Conservation (phyloP, 2,329 filamentous ascomycete species). For the Xylariaceae sp. region DNA sequence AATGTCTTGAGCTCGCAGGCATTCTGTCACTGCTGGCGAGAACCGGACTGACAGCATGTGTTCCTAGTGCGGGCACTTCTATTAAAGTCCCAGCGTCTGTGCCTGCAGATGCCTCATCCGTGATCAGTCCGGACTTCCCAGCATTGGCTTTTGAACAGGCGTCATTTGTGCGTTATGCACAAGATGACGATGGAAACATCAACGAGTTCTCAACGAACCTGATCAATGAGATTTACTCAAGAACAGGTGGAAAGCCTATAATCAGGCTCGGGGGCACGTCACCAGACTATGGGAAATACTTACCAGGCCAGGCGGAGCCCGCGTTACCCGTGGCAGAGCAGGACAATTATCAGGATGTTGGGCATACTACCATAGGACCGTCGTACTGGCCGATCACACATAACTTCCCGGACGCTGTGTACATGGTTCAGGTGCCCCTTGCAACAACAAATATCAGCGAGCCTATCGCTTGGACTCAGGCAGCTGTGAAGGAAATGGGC, state of each 20-base stretch:
- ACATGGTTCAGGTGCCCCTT: constrained; percentile 34
- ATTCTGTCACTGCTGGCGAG: constrained; percentile 16
- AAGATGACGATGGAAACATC: constrained; percentile 27
- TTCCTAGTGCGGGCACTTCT: constrained; percentile 16
- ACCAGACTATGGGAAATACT: constrained; percentile 33
- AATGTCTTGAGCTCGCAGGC: constrained; percentile 2
- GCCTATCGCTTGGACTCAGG: constrained; percentile 31
- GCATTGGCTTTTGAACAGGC: constrained; percentile 33
- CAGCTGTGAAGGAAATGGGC: constrained; percentile 28
- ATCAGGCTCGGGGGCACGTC: constrained; percentile 35
- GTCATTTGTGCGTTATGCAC: constrained; percentile 32
- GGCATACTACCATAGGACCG: constrained; percentile 33
- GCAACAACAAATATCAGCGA: constrained; percentile 34
- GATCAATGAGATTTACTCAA: constrained; percentile 30
- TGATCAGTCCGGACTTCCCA: constrained; percentile 26
- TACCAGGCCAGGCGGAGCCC: constrained; percentile 29
- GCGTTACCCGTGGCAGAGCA: constrained; percentile 32
- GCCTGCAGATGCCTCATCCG: constrained; percentile 16
- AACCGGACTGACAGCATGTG: constrained; percentile 14
- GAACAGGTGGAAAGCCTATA: constrained; percentile 32
- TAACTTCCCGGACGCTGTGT: constrained; percentile 31
- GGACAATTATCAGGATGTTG: constrained; percentile 33
- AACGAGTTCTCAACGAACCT: constrained; percentile 34
- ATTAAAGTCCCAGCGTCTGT: constrained; percentile 15
- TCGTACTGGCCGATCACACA: constrained; percentile 31